phyloP scores from a whole-genome alignment of 2,329 filamentous ascomycete species.

The Fusarium chaquense region DNA sequence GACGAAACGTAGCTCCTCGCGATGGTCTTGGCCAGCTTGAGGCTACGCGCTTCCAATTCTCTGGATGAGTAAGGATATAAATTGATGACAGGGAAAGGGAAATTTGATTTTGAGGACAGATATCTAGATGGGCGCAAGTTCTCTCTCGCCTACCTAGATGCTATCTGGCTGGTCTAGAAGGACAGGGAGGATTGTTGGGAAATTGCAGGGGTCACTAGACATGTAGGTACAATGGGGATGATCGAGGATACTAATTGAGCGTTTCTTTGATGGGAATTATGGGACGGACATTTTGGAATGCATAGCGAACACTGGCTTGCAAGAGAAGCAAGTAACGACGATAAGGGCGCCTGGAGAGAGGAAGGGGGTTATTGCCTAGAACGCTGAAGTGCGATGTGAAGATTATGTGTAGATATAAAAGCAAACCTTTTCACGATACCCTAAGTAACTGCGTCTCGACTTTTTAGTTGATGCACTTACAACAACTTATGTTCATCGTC shows the following conservation, averaged over 20 bases:
- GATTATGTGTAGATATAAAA: slow-evolving; percentile 39
- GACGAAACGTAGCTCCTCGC: slow-evolving; percentile 93
- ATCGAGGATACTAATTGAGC: slow-evolving; percentile 43
- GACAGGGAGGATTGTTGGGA: slow-evolving; percentile 16
- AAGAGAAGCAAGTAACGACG: slow-evolving; percentile 25
- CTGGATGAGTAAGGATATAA: slow-evolving; percentile 48
- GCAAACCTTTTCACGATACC: slow-evolving; percentile 4
- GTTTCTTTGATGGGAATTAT: slow-evolving; percentile 34
- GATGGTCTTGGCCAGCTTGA: slow-evolving; percentile 91
- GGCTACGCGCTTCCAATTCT: slow-evolving; percentile 87
- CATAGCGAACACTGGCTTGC: slow-evolving; percentile 30
- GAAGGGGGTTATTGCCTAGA: slow-evolving; percentile 7
- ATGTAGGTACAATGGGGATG: slow-evolving; percentile 38
- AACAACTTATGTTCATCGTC: no score
- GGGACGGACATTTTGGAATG: slow-evolving; percentile 24
- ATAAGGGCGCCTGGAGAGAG: slow-evolving; percentile 11
- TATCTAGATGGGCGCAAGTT: not conserved
- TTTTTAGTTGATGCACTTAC: not conserved
- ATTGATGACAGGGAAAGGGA: slow-evolving; percentile 1
- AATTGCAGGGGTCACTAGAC: slow-evolving; percentile 26
- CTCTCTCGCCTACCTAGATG: slow-evolving; percentile 10
- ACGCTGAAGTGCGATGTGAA: slow-evolving; percentile 17
- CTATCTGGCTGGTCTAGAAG: slow-evolving; percentile 19
- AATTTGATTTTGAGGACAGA: not conserved
- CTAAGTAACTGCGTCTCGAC: not conserved